Base-by-base conservation (phyloP, 768 basidiomycete genomes). In the Tricholoma sp. region DNA sequence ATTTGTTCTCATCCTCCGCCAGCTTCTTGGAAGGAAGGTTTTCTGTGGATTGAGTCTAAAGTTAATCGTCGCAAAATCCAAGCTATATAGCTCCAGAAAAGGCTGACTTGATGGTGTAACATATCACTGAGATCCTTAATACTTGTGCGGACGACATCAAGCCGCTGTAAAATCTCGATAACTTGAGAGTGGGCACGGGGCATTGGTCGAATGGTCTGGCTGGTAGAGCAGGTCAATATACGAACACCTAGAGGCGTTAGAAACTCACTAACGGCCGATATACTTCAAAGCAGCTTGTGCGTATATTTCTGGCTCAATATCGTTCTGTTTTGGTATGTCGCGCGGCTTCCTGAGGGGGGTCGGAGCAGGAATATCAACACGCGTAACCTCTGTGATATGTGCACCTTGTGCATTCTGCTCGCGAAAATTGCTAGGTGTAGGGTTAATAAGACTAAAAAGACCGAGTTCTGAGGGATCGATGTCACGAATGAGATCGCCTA, bases 401-500 rank as follows among this genome's bases (percentile, higher is more conserved):
- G 55, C 44, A 37, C 68, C 67, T 2, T 76, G 63, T 0, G 67
- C 63, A 32, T 76, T 76, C 33, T 65, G 70, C 10, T 70, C 70
- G n/a, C 28, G 68, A 70, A 17, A 63, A 53, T 17, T 55, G 52
- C 33, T 56, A 18, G 62, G 68, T 32, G 55, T 63, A 39, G 66
- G 70, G 65, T 2, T 80, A 72, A 44, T 41, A 52, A 90, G 77
- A 6, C 78, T 83, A 71, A 91, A 91, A 24, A 92, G 81, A 36
- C 89, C 89, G 28, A 90, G 78, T 65, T 92, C 90, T 5, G 89
- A 83, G 8, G 85, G 75, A 60, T 91, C 89, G 58, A 86, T 76
- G 63, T 91, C 90, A 63, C 90, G 88, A 58, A 91, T 89, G 58
- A 91, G 82, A 63, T 91, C 86, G 42, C 85, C 85, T 8, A 91